Percentiles rank a stretch among this genome's conserved stretches.
These are phyloP conservation scores for Strobilomyces confusus DNA, from an alignment of 768 basidiomycete genomes.

Conservation along the genomic window DNA sequence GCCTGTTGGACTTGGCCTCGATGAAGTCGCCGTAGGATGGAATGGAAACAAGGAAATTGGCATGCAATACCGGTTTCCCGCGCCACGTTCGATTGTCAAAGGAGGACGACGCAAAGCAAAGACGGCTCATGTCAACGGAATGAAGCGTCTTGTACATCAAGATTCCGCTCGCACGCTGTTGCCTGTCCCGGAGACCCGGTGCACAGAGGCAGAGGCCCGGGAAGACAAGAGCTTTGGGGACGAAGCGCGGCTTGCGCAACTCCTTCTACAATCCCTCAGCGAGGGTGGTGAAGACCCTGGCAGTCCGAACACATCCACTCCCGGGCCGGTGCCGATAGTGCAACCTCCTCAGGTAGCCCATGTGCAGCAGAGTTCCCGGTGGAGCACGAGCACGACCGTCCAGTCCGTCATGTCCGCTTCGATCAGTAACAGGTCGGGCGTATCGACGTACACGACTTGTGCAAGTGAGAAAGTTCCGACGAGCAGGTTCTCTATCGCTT, in stretches of 20 bases:
- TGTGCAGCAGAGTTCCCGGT: conserved; percentile 22
- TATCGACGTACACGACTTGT: conserved; percentile 28
- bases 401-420: conserved; percentile 25
- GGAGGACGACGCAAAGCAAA: conserved; percentile 20
- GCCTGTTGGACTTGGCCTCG: conserved; percentile 25
- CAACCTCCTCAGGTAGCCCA: conserved; percentile 19
- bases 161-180: conserved; percentile 25
- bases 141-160: conserved; percentile 23
- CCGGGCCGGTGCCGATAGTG: neutral
- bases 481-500: conserved; percentile 25
- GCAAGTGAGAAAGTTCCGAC: conserved; percentile 23
- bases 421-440: conserved; percentile 23
- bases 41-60: conserved; percentile 22
- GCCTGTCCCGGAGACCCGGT: conserved; percentile 19
- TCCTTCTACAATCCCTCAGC: conserved; percentile 28
- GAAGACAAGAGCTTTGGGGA: conserved; percentile 25
- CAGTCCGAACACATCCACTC: conserved; percentile 2
- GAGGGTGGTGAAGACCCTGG: conserved; percentile 8
- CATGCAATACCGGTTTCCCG: conserved; percentile 31
- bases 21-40: conserved; percentile 28
- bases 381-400: conserved; percentile 31
- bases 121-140: conserved; percentile 13
- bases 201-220: conserved; percentile 15
- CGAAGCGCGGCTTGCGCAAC: conserved; percentile 27
- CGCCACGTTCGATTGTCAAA: conserved; percentile 29